Evolutionary conservation across 768 basidiomycete species (phyloP).

Genomic region (Amanita inopinata): DNA sequence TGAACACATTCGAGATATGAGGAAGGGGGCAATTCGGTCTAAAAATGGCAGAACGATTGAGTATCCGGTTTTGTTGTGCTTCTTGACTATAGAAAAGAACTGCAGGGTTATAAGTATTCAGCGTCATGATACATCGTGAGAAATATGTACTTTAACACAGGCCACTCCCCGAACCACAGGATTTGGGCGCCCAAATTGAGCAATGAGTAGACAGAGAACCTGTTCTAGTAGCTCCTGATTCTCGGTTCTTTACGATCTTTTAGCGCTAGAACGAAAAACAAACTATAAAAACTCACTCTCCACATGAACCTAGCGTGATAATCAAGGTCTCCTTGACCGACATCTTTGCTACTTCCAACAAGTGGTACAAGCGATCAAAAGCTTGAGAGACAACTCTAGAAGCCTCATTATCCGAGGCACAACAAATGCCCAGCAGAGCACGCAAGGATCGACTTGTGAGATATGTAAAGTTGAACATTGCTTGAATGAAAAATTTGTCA

Average conservation of each 20-base stretch:
- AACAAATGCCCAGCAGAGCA: slow-evolving; percentile 36
- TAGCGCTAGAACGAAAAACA: neutral
- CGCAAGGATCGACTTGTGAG: slow-evolving; percentile 35
- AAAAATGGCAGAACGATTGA: slow-evolving; percentile 63
- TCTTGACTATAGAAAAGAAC: slow-evolving; percentile 49
- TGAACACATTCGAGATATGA: slow-evolving; percentile 46
- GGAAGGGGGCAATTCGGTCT: slow-evolving; percentile 52
- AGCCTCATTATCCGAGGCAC: slow-evolving; percentile 21
- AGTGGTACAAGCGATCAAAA: slow-evolving; percentile 36
- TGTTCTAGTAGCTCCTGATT: slow-evolving; percentile 46
- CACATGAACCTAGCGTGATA: slow-evolving; percentile 49
- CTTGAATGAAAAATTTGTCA: neutral
- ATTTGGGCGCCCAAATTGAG: slow-evolving; percentile 58
- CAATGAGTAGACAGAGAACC: slow-evolving; percentile 50
- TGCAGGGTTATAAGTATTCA: slow-evolving; percentile 18
- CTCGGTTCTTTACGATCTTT: slow-evolving; percentile 27
- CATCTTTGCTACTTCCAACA: slow-evolving; percentile 36
- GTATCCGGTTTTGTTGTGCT: slow-evolving; percentile 54
- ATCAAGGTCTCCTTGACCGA: slow-evolving; percentile 55
- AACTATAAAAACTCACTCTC: slow-evolving; percentile 26
- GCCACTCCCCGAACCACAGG: slow-evolving; percentile 62
- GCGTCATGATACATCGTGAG: slow-evolving; percentile 4
- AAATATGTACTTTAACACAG: slow-evolving; percentile 48
- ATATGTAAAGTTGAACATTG: slow-evolving; percentile 2
- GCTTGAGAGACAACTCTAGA: slow-evolving; percentile 27